Evolutionary conservation across 371 early-diverging fungal species (phyloP), one percentile per base, ranked within the genome.

Genomic region (Lichtheimia ramosa): DNA sequence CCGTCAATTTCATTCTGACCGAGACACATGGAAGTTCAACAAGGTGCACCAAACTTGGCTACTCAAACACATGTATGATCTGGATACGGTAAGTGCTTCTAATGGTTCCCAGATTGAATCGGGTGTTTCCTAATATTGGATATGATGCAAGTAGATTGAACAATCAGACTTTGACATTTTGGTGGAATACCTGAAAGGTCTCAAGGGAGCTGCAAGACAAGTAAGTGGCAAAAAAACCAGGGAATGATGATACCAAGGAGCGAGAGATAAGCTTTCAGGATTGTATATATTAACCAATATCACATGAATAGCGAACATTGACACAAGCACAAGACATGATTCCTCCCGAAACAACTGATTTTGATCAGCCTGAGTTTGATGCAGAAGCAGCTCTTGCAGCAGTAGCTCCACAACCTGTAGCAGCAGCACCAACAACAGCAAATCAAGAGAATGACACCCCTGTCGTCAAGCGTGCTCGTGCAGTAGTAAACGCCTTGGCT

Each of bases 41-140:
- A 88, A 86, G 57, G 63, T 84, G 34, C 74, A 75, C 39, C 88
- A 88, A 56, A 79, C 79, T 13, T 86, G 88, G 86, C 62, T 86
- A 43, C 66, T 88, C 62, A 72, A 73, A 34, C 66, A 86, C 56
- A 66, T 86, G 66, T 88, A 83, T 51, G 71, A 73, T 46, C 64
- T 63, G 51, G 61, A 66, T 34, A 49, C 27, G 54, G 68, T 62
- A 56, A 54, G 56, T 24, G 42, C 23, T 51, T 27, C 12, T 27
- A n/a, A 14, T 51, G 2, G 24, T 14, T 13, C 4, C n/a, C 16
- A 18, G 53, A 28, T 21, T 14, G 41, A 23, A 27, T 41, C 5
- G 16, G 16, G 18, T 54, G 40, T 3, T 16, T 12, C 6, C 28
- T 15, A 14, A 34, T 28, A 40, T 34, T 3, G n/a, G 54, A 34